Percentiles rank a stretch among this genome's conserved stretches.
phyloP scores from a whole-genome alignment of 305 asterid genomes.

The Salvia sclarea region DNA sequence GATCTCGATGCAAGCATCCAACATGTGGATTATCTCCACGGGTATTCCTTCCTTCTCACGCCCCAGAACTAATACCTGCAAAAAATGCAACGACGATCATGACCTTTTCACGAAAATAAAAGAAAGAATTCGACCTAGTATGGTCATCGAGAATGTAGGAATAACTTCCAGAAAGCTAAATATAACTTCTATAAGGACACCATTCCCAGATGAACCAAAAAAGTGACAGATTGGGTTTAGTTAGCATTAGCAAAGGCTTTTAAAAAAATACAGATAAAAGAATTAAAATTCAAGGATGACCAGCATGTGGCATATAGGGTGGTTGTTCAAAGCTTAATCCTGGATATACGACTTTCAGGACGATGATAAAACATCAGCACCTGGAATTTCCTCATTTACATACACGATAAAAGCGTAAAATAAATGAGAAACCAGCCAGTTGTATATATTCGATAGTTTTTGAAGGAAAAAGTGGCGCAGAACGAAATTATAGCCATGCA shows the following conservation, averaged over 20 bases:
- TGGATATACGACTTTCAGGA: too few species aligned
- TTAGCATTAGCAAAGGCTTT: background rate
- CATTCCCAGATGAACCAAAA: background rate
- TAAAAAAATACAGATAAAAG: too few species aligned
- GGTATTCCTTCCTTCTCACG: slow-evolving; percentile 98
- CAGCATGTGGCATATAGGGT: background rate
- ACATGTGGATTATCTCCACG: slow-evolving; percentile 80
- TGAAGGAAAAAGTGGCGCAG: too few species aligned
- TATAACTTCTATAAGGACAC: background rate
- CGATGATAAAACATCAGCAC: too few species aligned
- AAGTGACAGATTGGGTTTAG: background rate
- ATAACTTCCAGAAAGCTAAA: background rate
- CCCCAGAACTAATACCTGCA: slow-evolving; percentile 82
- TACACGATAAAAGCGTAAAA: too few species aligned
- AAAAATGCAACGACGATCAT: background rate
- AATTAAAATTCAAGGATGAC: too few species aligned
- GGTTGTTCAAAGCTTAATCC: background rate
- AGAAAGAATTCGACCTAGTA: background rate
- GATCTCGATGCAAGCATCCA: slow-evolving; percentile 92
- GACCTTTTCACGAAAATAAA: background rate
- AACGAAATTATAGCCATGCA: too few species aligned
- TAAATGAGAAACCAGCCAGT: too few species aligned
- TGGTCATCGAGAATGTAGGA: background rate
- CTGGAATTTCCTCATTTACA: too few species aligned
- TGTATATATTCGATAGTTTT: too few species aligned